Conservation (phyloP, 2,329 filamentous ascomycete genomes). For the Cadophora luteo-olivacea region DNA sequence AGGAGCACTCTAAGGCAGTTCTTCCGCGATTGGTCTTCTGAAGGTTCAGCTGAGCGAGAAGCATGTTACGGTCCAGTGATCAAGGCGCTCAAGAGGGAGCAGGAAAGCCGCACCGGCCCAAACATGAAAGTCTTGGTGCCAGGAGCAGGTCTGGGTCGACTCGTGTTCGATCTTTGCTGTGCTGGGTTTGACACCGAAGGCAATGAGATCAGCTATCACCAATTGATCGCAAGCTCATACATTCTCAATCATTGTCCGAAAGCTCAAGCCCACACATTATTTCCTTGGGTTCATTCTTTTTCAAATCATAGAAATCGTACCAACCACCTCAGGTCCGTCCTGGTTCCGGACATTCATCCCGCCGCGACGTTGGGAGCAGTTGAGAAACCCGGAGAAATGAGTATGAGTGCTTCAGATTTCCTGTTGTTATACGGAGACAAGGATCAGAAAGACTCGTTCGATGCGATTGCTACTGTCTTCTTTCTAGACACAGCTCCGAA, state of each 20-base stretch:
- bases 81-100: slow-evolving; percentile 63
- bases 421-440: slow-evolving; percentile 79
- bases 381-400: slow-evolving; percentile 69
- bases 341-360: slow-evolving; percentile 83
- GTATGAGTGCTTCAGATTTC: slow-evolving; percentile 94
- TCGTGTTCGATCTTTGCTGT: slow-evolving; percentile 85
- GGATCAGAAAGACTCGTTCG: slow-evolving; percentile 67
- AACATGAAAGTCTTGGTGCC: slow-evolving; percentile 74
- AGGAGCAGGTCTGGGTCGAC: slow-evolving; percentile 84
- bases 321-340: slow-evolving; percentile 77
- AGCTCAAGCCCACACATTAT: slow-evolving; percentile 72
- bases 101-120: slow-evolving; percentile 32
- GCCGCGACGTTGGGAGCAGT: slow-evolving; percentile 56
- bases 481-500: slow-evolving; percentile 98
- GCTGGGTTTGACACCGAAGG: slow-evolving; percentile 80
- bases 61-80: slow-evolving; percentile 80
- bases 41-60: slow-evolving; percentile 76
- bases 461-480: slow-evolving; percentile 89
- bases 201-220: slow-evolving; percentile 97
- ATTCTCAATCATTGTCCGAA: slow-evolving; percentile 71
- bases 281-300: slow-evolving; percentile 87
- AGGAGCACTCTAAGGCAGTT: slow-evolving; percentile 92
- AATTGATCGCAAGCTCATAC: slow-evolving; percentile 84
- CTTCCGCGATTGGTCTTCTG: slow-evolving; percentile 91
- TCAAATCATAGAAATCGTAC: slow-evolving; percentile 79